Base-by-base conservation (phyloP, 345 rosid genomes). In the Dimocarpus longan region DNA sequence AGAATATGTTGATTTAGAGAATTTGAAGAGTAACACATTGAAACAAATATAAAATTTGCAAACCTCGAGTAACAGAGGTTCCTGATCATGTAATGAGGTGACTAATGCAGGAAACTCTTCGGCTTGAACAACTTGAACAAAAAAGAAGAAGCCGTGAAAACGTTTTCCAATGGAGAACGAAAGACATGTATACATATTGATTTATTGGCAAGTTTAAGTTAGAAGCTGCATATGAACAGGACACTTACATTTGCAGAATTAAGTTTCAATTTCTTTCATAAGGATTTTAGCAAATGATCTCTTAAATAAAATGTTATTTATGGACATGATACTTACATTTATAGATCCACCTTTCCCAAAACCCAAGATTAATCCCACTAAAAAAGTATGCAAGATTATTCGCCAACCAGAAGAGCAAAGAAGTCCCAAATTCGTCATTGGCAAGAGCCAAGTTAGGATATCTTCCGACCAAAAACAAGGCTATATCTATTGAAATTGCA, bases 351-450 rank as follows among this genome's bases (percentile, higher is more conserved):
- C 56, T 3, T 50, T 50, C 1, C 0, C 13, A 50, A 50, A 50
- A 50, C 13, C 56, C 56, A 50, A 50, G 6, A 0, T 50, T 50
- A 50, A 18, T 50, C 3, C 56, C 6, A 0, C 56, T 50, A 0
- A 13, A 13, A 50, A 50, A 11, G 15, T 13, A 0, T 0, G 56
- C 13, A 2, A 19, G 56, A 0, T 50, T 0, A 4, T 0, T 0
- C 13, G 16, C 56, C 56, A 50, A 50, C 56, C 6, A 50, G 1
- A 0, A 0, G 16, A 50, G 56, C 16, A 50, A 3, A 50, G 56
- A 50, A 0, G 1, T 0, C 56, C 16, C 1, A 13, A 4, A 0
- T 2, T 3, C 56, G 15, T 50, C 19, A 3, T 4, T 50, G 1
- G 1, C 1, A 0, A 50, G 56, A 50, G 56, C 56, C 5, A 50